A percentile compares a stretch with the other conserved stretches of the same genome.
Conservation (phyloP, 1,139 yeast species). For the Sugiyamaella xylanicola region DNA sequence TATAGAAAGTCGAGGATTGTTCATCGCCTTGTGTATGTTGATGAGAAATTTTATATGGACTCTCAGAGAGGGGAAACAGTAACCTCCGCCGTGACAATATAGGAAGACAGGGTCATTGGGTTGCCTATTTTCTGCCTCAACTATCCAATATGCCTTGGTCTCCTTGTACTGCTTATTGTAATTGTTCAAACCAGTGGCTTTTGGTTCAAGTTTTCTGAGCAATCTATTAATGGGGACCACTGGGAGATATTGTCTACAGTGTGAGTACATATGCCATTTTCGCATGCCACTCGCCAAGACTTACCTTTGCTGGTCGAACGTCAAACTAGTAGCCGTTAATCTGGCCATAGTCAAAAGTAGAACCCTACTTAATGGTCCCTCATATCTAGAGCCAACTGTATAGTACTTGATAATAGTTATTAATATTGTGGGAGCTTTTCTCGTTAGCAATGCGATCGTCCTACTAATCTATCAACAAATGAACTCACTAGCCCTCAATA, state of each 20-base stretch:
- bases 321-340: neutral
- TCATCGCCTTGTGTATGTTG: slow-evolving; percentile 45
- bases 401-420: neutral
- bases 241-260: neutral
- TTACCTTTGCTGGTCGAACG: slow-evolving; percentile 7
- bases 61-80: slow-evolving; percentile 40
- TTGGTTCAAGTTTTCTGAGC: slow-evolving; percentile 1
- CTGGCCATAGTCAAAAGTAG: slow-evolving; percentile 1
- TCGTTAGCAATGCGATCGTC: neutral
- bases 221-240: slow-evolving; percentile 1
- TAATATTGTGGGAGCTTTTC: neutral
- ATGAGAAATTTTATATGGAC: slow-evolving; percentile 37
- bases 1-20: slow-evolving; percentile 36
- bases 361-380: slow-evolving; percentile 4
- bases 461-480: no score
- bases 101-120: slow-evolving; percentile 33
- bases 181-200: slow-evolving; percentile 7
- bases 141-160: slow-evolving; percentile 28
- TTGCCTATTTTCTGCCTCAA: slow-evolving; percentile 30
- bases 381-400: slow-evolving; percentile 3
- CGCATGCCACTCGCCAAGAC: no score
- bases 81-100: slow-evolving; percentile 50
- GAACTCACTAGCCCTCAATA: no score
- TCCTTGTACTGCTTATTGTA: slow-evolving; percentile 2
- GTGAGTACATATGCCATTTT: no score